Base-by-base conservation (phyloP, 805 yeast genomes). In the Candida berthetii region DNA sequence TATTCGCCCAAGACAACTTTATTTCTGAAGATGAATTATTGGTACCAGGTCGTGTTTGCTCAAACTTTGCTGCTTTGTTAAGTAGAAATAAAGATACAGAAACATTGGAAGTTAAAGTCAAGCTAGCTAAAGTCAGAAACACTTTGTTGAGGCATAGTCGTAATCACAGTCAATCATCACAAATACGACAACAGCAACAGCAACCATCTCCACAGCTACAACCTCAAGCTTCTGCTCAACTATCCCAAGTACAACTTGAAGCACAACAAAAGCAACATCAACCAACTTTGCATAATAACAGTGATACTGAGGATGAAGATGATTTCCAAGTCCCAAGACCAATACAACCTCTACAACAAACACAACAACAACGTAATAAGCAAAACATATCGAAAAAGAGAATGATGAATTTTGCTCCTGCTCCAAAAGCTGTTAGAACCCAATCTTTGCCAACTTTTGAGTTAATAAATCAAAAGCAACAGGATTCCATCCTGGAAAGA, bases 31-130 rank as follows among this genome's bases (percentile, higher is more conserved):
- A 46, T 3, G 18, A 43, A 14, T 45, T 48, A 15, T 68, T 81
- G 5, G 76, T 82, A 11, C 69, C 72, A 3, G 75, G 75, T 3
- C 50, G 82, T 42, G 78, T 80, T 29, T 78, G 83, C 49, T 76
- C 76, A 42, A 79, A 73, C 52, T 66, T 80, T 40, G 68, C 78
- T 24, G 71, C 74, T 37, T 57, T 76, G 50, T 64, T 53, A 45
- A 44, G 69, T 62, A 59, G 65, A 53, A 48, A 57, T 61, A 49
- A 43, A 52, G 58, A 49, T 32, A 58, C 70, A 1, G 72, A 76
- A 44, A 80, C 84, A 3, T 58, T 80, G 39, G 85, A 80, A 57
- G 69, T 80, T 31, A 66, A 78, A 46, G 58, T 80, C 40, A 72
- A 74, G 48, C 66, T 80, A 31, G 53, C 54, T 1, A 50, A 42